Conservation (phyloP, 1,284 basidiomycete species). For the Ustilago nuda region DNA sequence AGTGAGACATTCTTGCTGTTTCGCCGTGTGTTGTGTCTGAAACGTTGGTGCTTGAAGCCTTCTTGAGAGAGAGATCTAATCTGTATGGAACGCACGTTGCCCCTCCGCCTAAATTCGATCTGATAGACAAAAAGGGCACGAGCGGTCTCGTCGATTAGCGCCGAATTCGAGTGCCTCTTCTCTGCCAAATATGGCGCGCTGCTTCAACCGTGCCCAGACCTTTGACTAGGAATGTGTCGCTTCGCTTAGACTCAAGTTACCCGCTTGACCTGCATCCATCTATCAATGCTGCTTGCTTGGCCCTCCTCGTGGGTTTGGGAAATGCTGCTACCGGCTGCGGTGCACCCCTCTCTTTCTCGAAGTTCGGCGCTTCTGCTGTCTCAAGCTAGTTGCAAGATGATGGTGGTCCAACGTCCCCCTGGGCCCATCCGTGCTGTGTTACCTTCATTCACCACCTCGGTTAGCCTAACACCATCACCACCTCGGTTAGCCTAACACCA, state of each 20-base stretch:
- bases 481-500: neutral
- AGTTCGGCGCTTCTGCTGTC: neutral
- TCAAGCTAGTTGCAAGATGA: neutral
- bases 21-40: neutral
- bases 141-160: slow-evolving; percentile 2
- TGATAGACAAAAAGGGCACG: neutral
- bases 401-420: neutral
- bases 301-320: neutral
- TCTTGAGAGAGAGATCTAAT: neutral
- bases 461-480: neutral
- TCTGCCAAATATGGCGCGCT: neutral
- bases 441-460: neutral
- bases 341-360: neutral
- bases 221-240: slow-evolving; percentile 8
- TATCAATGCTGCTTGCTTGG: neutral
- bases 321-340: neutral
- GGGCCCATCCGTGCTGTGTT: neutral
- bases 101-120: neutral
- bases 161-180: neutral
- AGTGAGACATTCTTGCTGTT: slow-evolving; percentile 1
- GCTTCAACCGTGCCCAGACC: neutral
- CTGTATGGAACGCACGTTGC: neutral
- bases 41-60: neutral
- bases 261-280: slow-evolving; percentile 3
- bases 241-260: neutral